Percentiles rank a stretch among this genome's conserved stretches.
These are phyloP conservation scores for Cyclotella atomus DNA, from an alignment of 108 stramenopile genomes.

Conservation along the genomic window DNA sequence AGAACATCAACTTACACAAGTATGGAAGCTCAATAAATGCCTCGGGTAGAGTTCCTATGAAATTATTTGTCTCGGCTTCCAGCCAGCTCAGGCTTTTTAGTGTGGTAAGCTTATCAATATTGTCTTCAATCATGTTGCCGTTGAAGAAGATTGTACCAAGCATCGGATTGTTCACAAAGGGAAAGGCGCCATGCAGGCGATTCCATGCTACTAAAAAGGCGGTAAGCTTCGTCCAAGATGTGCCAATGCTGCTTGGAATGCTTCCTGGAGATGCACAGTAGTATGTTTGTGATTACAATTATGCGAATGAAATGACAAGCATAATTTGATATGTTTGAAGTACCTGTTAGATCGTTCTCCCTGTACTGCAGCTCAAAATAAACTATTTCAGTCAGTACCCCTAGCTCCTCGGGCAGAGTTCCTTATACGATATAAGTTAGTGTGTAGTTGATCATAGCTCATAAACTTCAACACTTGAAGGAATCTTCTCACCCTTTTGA, in stretches of 20 bases:
- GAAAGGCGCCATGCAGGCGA: slow-evolving; percentile 12
- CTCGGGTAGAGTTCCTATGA: slow-evolving; percentile 1
- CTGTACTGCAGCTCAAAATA: slow-evolving; percentile 10
- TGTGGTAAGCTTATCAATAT: neutral
- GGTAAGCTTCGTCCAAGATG: slow-evolving; percentile 8
- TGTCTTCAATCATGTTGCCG: slow-evolving; percentile 1
- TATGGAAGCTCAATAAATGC: neutral
- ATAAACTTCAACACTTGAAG: no score
- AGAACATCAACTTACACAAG: neutral
- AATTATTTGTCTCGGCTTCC: slow-evolving; percentile 5
- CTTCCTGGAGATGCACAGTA: no score
- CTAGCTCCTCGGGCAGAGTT: slow-evolving; percentile 1
- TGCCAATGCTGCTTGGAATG: slow-evolving; percentile 8
- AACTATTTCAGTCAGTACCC: slow-evolving; percentile 11
- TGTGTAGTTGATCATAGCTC: no score
- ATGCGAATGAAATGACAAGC: neutral
- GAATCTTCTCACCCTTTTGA: no score
- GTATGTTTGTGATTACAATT: neutral
- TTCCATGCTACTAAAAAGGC: slow-evolving; percentile 11
- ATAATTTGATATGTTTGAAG: no score
- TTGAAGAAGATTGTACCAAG: slow-evolving; percentile 18
- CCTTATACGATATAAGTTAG: no score
- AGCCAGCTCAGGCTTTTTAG: slow-evolving; percentile 6
- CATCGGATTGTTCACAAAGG: neutral
- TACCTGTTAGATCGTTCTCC: neutral